Conservation (phyloP, 2,329 filamentous ascomycete species). For the Fusarium subglutinans region DNA sequence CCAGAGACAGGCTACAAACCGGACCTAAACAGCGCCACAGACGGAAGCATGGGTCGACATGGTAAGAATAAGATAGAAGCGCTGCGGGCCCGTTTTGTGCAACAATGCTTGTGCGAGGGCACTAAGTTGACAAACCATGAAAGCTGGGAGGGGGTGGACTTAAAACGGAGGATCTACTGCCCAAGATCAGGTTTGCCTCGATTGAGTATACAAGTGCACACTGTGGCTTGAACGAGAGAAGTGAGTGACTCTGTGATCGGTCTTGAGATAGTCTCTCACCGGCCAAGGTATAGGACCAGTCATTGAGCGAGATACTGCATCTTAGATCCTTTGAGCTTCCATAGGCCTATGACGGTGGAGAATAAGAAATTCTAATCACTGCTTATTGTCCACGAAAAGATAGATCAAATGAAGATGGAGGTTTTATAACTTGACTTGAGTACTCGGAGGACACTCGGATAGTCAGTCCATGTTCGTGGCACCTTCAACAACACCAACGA, state of each 20-base stretch:
- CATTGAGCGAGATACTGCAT: background rate
- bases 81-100: slow-evolving; percentile 19
- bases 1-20: slow-evolving; percentile 1
- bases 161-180: background rate
- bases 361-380: slow-evolving; percentile 9
- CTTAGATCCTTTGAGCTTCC: background rate
- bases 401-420: background rate
- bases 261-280: background rate
- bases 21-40: background rate
- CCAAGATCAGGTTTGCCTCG: background rate
- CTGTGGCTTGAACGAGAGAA: background rate
- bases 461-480: slow-evolving; percentile 64
- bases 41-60: background rate
- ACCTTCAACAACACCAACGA: slow-evolving; percentile 75
- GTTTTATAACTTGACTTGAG: slow-evolving; percentile 37
- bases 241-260: background rate
- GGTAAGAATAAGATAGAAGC: background rate
- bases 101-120: background rate
- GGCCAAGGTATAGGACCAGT: background rate
- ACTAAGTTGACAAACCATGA: background rate
- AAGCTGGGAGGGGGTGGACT: background rate
- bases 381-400: background rate
- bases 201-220: background rate
- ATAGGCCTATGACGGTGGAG: slow-evolving; percentile 35
- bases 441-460: slow-evolving; percentile 32